phyloP scores from a whole-genome alignment of 805 yeast genomes.

The Yarrowia divulgata region DNA sequence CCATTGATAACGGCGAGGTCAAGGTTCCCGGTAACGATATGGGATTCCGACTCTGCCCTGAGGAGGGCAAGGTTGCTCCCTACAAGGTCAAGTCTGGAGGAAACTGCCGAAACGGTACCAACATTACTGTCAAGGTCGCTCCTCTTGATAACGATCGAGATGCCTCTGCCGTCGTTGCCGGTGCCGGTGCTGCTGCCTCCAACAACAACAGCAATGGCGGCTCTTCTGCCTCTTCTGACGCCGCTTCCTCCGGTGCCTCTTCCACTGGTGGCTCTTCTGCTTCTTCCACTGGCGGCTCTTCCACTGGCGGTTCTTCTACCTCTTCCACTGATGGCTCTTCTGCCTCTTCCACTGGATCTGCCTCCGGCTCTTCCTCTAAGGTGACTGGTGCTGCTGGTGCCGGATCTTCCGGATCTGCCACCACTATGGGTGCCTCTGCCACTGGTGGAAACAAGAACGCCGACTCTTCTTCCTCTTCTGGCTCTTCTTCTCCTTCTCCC shows the following conservation, averaged over 20 bases:
- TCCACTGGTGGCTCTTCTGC: neutral
- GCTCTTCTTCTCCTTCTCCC: neutral
- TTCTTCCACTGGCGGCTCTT: neutral
- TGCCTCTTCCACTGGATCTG: slow-evolving; percentile 1
- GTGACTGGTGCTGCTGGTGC: neutral
- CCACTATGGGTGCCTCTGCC: slow-evolving; percentile 9
- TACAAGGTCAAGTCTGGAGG: slow-evolving; percentile 30
- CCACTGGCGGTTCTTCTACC: neutral
- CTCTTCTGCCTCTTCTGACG: neutral
- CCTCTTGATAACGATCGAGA: slow-evolving; percentile 3
- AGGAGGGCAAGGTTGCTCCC: slow-evolving; percentile 22
- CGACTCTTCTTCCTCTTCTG: neutral
- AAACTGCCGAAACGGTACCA: slow-evolving; percentile 3
- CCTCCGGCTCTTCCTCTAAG: neutral
- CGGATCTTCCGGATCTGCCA: slow-evolving; percentile 2
- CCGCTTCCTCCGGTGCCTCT: slow-evolving; percentile 4
- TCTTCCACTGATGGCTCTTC: neutral
- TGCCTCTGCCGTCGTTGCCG: neutral
- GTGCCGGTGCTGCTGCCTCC: neutral
- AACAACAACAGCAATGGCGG: neutral
- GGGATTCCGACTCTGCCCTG: slow-evolving; percentile 36
- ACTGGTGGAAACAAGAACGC: slow-evolving; percentile 2
- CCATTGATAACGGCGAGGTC: slow-evolving; percentile 19
- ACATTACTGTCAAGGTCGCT: slow-evolving; percentile 11
- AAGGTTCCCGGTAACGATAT: slow-evolving; percentile 30